phyloP scores from a whole-genome alignment of 163 green algal genomes.

The Picocystis sp. region DNA sequence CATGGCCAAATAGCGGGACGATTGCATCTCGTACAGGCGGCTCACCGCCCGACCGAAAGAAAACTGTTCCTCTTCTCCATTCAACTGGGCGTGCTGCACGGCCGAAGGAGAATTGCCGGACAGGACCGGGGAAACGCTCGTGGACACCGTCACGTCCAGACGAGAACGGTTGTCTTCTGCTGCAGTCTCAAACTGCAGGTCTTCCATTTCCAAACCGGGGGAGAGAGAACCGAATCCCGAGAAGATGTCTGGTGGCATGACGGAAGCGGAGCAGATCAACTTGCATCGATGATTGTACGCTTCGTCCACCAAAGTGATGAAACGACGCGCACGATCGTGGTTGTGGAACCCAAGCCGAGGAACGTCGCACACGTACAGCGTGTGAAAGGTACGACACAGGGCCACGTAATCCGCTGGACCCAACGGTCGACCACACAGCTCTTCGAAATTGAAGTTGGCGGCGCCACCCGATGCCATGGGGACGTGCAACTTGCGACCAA shows the following conservation, averaged over 20 bases:
- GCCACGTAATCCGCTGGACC: constrained; percentile 47
- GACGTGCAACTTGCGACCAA: constrained; percentile 30
- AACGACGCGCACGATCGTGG: constrained; percentile 47
- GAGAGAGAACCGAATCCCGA: constrained; percentile 20
- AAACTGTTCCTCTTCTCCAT: constrained; percentile 66
- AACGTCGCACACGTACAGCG: constrained; percentile 32
- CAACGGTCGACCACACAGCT: constrained; percentile 34
- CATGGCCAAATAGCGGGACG: constrained; percentile 7
- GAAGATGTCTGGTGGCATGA: constrained; percentile 46
- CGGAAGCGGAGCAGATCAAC: constrained; percentile 37
- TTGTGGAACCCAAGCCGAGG: constrained; percentile 21
- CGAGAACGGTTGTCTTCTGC: constrained; percentile 49
- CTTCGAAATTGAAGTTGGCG: constrained; percentile 35
- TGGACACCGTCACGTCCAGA: constrained; percentile 28
- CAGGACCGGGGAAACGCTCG: constrained; percentile 39
- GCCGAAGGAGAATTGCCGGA: constrained; percentile 3
- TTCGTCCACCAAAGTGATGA: constrained; percentile 67
- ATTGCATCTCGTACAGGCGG: constrained; percentile 58
- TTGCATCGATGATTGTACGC: constrained; percentile 37
- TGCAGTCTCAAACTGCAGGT: constrained; percentile 65
- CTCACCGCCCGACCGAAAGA: constrained; percentile 59
- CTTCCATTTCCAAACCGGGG: constrained; percentile 58
- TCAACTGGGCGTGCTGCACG: constrained; percentile 28
- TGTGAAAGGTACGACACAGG: constrained; percentile 31
- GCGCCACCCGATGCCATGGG: constrained; percentile 12